Base-by-base conservation (phyloP, 371 early-diverging fungal genomes). In the Mortierella sp. region DNA sequence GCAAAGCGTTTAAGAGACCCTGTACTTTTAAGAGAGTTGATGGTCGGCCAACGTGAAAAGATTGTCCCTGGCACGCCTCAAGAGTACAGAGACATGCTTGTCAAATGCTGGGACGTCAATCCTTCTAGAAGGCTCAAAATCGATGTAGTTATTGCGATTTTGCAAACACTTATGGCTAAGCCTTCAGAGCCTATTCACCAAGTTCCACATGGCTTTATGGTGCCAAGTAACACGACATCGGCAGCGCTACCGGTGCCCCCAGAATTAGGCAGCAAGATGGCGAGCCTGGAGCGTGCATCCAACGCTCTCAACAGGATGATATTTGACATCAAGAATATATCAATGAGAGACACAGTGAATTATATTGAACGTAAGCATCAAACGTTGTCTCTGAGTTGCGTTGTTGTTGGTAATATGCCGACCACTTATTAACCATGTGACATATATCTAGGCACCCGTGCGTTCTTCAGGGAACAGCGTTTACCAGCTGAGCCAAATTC, bases 241-340 rank as follows among this genome's bases (percentile, higher is more conserved):
- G 75, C 70, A 9, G 64, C 81, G 1, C 45, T 80, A 5, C 81
- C 81, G 0, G 54, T 80, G n/a, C 81, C 81, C 0, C 81, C 81
- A 43, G 72, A 75, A 22, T 68, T 80, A 35, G 59, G 59, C 15
- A 35, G 75, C 1, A 67, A 68, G 10, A 80, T 80, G 72, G 71
- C 81, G n/a, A 67, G 40, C 40, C 57, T 80, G 22, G 81, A 75
- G 42, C 60, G 81, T 7, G 81, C 75, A 0, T 61, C 68, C 13
- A 75, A 64, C 45, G 42, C 57, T 6, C 75, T 80, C 19, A 80
- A 80, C 61, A 75, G 37, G 65, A 67, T 80, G 71, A 69, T 80
- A 17, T 75, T 70, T 64, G 75, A 75, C 19, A 80, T 80, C 54
- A 58, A 70, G 43, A 64, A 80, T 29, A 64, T 64, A 15, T 26